A percentile compares a stretch with the other conserved stretches of the same genome.
These are phyloP conservation scores for Eustoma russellianum DNA, from an alignment of 257 asterid species.

Conservation along the genomic window DNA sequence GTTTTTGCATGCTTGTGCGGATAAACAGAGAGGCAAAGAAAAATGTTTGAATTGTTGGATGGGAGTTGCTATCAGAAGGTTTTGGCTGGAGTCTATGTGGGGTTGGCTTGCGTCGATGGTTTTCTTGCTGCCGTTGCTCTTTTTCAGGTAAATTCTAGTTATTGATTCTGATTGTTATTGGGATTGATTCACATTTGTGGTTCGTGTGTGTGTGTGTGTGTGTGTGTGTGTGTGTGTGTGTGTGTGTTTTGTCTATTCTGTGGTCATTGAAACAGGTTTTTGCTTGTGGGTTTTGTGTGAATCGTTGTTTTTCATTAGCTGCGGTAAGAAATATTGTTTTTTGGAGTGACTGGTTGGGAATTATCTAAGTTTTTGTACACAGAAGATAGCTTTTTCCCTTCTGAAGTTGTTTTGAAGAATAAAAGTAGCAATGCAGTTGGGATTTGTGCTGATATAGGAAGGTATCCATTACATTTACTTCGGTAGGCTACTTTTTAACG, in stretches of 20 bases:
- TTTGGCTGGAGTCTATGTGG: slow-evolving; percentile 55
- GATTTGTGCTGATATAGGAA: slow-evolving; percentile 1
- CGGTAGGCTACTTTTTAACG: neutral
- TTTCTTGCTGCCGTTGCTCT: slow-evolving; percentile 61
- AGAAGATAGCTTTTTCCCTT: neutral
- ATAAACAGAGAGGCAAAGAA: slow-evolving; percentile 6
- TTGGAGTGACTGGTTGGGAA: neutral
- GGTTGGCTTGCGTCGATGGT: slow-evolving; percentile 57
- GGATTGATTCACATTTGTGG: neutral
- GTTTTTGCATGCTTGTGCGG: slow-evolving; percentile 5
- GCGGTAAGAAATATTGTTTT: neutral
- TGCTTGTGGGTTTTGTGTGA: slow-evolving; percentile 6
- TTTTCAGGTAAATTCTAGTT: slow-evolving; percentile 36
- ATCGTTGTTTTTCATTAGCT: neutral
- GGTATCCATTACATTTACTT: neutral
- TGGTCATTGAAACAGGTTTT: neutral
- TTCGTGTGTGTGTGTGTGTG: neutral
- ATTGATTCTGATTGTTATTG: neutral
- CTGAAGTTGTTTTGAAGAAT: neutral
- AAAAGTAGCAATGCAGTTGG: neutral
- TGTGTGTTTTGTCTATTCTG: no score
- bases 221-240: neutral
- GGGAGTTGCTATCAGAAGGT: slow-evolving; percentile 50
- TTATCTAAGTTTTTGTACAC: neutral
- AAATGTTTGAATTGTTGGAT: slow-evolving; percentile 51